These are phyloP conservation scores for Casaregolazyma lundiana DNA, from an alignment of 1,139 yeast species.

Conservation along the genomic window DNA sequence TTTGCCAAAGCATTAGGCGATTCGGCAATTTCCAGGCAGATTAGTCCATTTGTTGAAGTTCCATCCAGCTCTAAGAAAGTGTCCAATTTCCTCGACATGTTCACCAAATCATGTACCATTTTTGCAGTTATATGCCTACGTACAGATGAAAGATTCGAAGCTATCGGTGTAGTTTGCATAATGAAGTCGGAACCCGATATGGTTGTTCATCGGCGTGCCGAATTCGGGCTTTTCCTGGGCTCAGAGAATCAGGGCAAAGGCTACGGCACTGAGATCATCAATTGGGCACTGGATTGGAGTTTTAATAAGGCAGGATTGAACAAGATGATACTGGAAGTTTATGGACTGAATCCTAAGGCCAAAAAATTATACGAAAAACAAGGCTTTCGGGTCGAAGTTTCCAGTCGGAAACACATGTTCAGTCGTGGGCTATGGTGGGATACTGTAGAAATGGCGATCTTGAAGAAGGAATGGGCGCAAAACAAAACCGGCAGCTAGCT, in stretches of 20 bases:
- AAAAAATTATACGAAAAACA: neutral
- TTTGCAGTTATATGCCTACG: neutral
- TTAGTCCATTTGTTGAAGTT: neutral
- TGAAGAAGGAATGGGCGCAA: constrained; percentile 2
- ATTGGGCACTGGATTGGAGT: neutral
- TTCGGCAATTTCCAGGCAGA: neutral
- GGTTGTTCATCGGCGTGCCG: neutral
- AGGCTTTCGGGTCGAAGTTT: neutral
- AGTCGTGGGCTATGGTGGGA: constrained; percentile 2
- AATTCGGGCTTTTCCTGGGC: neutral
- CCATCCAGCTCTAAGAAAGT: neutral
- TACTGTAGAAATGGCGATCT: neutral
- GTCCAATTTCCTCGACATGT: neutral
- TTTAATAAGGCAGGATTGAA: neutral
- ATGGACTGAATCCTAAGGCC: neutral
- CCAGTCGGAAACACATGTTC: neutral
- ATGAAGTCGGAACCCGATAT: neutral
- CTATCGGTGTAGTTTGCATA: neutral
- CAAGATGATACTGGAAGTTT: neutral
- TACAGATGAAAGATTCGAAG: neutral
- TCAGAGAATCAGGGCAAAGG: neutral
- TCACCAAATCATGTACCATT: neutral
- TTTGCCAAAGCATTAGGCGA: neutral
- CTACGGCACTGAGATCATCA: neutral
- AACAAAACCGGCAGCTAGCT: too few species aligned